Conservation (phyloP, 1,284 basidiomycete species). For the Sanghuangporus sanghuang region DNA sequence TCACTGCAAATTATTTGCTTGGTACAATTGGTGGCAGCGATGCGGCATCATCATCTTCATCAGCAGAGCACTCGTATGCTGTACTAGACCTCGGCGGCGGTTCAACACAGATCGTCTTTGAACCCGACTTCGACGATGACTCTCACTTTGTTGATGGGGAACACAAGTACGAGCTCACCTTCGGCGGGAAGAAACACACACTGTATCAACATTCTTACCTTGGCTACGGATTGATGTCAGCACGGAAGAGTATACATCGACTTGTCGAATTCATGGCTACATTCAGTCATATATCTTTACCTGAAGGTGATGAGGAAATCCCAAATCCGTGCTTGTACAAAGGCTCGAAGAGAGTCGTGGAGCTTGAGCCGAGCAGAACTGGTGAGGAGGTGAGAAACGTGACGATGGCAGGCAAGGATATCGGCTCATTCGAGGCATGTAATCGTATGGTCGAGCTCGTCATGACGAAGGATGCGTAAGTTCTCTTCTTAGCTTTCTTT, state of each 20-base stretch:
- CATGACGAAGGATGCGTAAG: conserved; percentile 93
- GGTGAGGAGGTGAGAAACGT: conserved; percentile 48
- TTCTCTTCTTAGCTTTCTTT: conserved; percentile 24
- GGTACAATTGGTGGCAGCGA: conserved; percentile 50
- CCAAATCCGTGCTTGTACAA: conserved; percentile 79
- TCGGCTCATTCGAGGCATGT: conserved; percentile 85
- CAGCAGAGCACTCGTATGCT: conserved; percentile 65
- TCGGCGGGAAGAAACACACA: conserved; percentile 66
- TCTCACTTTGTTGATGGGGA: conserved; percentile 75
- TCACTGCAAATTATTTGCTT: conserved; percentile 93
- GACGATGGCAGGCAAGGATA: conserved; percentile 75
- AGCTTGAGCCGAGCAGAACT: conserved; percentile 59
- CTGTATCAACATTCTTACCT: conserved; percentile 96
- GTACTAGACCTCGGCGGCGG: conserved; percentile 96
- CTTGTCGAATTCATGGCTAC: conserved; percentile 85
- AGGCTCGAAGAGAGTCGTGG: conserved; percentile 60
- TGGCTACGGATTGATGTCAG: conserved; percentile 94
- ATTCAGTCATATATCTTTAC: conserved; percentile 24
- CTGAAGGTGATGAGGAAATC: conserved; percentile 27
- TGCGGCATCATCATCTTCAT: conserved; percentile 36
- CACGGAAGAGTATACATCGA: conserved; percentile 81
- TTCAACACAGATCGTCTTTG: conserved; percentile 97
- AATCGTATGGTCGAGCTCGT: conserved; percentile 83
- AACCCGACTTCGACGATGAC: conserved; percentile 64
- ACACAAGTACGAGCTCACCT: conserved; percentile 86